A percentile compares a stretch with the other conserved stretches of the same genome.
Conservation (phyloP, 2,329 filamentous ascomycete species). For the Juglanconis oblonga region DNA sequence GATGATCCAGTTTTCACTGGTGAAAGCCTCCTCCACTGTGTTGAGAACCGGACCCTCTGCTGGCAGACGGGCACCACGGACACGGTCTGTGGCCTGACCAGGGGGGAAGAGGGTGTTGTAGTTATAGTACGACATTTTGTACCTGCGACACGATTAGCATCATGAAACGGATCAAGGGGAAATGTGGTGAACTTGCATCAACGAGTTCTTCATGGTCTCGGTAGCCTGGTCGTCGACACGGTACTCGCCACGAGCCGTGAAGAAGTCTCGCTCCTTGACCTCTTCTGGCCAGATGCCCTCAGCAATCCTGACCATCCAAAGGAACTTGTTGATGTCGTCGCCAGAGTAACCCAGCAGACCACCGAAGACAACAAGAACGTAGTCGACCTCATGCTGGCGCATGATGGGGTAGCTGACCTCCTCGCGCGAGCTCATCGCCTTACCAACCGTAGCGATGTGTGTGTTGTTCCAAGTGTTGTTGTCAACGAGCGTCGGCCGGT, state of each 20-base stretch:
- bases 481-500: conserved; percentile 93
- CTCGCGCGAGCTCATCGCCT: conserved; percentile 96
- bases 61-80: conserved; percentile 79
- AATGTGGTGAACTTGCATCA: conserved; percentile 69
- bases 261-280: conserved; percentile 95
- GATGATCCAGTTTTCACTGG: conserved; percentile 99
- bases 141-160: conserved; percentile 57
- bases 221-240: conserved; percentile 90
- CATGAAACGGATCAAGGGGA: conserved; percentile 9
- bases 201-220: conserved; percentile 96
- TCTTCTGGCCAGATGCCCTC: conserved; percentile 99
- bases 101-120: conserved; percentile 87
- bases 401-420: conserved; percentile 99
- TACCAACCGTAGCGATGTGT: conserved; percentile 97
- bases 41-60: conserved; percentile 80
- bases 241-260: conserved; percentile 91
- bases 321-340: conserved; percentile 99
- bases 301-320: conserved; percentile 99
- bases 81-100: conserved; percentile 86
- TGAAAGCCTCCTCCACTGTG: conserved; percentile 94
- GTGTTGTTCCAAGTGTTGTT: conserved; percentile 99
- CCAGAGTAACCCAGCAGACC: conserved; percentile 95
- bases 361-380: conserved; percentile 96
- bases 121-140: conserved; percentile 99
- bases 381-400: conserved; percentile 97